Base-by-base conservation (phyloP, 805 yeast species). In the Candida loeiensis region DNA sequence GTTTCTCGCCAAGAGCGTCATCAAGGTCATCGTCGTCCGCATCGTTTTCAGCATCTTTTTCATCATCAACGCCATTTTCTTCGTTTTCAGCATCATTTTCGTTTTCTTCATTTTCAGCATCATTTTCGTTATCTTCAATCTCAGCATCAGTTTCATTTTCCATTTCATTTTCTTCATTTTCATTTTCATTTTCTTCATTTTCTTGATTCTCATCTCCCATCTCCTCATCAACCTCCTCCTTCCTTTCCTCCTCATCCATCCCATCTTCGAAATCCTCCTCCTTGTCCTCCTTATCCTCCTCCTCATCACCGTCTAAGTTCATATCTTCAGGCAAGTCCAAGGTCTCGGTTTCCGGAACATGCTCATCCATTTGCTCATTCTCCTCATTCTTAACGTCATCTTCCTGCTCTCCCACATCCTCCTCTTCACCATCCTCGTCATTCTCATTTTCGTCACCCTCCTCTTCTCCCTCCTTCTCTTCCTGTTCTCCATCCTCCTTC, bases 281-380 rank as follows among this genome's bases (percentile, higher is more conserved):
- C 4, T 48, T 51, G 4, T 44, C 49, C 26, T 49, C 54, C 49
- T 48, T 45, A 12, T 50, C 42, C 21, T 54, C 56, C 21, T 48
- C 69, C 77, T n/a, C 82, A 17, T 77, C 95, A n/a, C 81, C 80
- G 54, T 91, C 98, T 21, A 91, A 67, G 50, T 91, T 80, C 72
- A 91, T 77, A 52, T 90, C 96, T 12, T 93, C 98, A 0, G 98
- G 97, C 20, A 91, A 69, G 16, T 93, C 96, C 48, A 91, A 67
- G 3, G 90, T 80, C 44, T 93, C 98, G 4, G 80, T 70, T 56
- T 93, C 95, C 14, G 90, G 91, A 34, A 82, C 87, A 43, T 80
- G 67, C 13, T 77, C 77, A 33, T 87, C 95, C 37, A 86, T 58
- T 43, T 82, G 79, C 37, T 85, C 85, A 22, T 69, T 72, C 29